Evolutionary conservation across 2,329 filamentous ascomycete genomes (phyloP).

Genomic region (Cladosporium sp.): DNA sequence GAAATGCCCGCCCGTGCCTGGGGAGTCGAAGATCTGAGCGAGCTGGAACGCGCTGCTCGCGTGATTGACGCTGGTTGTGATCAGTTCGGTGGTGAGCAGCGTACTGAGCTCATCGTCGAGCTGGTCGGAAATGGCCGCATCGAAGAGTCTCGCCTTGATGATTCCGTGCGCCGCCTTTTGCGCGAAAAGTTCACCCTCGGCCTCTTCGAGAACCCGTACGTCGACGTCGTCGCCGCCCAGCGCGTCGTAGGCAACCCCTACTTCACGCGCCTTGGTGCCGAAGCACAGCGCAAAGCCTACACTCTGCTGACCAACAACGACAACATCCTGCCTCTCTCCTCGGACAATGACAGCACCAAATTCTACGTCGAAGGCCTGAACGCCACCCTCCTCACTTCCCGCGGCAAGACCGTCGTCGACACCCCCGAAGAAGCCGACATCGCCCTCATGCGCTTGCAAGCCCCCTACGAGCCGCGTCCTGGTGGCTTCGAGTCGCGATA

Average conservation of each 20-base stretch:
- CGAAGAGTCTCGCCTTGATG: slow-evolving; percentile 43
- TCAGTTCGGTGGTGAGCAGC: slow-evolving; percentile 49
- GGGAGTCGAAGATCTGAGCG: slow-evolving; percentile 46
- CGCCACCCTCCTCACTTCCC: slow-evolving; percentile 29
- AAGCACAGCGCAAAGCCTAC: slow-evolving; percentile 35
- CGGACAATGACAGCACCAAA: slow-evolving; percentile 20
- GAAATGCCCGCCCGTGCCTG: slow-evolving; percentile 48
- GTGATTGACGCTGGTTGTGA: slow-evolving; percentile 51
- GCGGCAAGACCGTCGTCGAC: slow-evolving; percentile 34
- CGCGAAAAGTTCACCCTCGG: slow-evolving; percentile 50
- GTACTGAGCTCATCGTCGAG: slow-evolving; percentile 34
- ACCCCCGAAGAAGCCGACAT: slow-evolving; percentile 39
- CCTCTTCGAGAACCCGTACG: slow-evolving; percentile 50
- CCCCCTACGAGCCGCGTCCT: slow-evolving; percentile 39
- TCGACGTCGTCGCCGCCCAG: slow-evolving; percentile 42
- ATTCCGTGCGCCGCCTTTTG: slow-evolving; percentile 45
- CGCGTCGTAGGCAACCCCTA: slow-evolving; percentile 43
- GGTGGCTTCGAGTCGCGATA: slow-evolving; percentile 38
- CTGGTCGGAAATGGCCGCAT: slow-evolving; percentile 3
- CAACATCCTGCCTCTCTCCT: slow-evolving; percentile 28
- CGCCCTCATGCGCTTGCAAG: slow-evolving; percentile 39
- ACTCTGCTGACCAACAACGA: slow-evolving; percentile 37
- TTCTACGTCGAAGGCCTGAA: slow-evolving; percentile 37
- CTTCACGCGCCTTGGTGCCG: slow-evolving; percentile 37
- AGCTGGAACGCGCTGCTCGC: slow-evolving; percentile 39